phyloP scores from a whole-genome alignment of 768 basidiomycete genomes.

The Porphyrellus cyaneotinctus region DNA sequence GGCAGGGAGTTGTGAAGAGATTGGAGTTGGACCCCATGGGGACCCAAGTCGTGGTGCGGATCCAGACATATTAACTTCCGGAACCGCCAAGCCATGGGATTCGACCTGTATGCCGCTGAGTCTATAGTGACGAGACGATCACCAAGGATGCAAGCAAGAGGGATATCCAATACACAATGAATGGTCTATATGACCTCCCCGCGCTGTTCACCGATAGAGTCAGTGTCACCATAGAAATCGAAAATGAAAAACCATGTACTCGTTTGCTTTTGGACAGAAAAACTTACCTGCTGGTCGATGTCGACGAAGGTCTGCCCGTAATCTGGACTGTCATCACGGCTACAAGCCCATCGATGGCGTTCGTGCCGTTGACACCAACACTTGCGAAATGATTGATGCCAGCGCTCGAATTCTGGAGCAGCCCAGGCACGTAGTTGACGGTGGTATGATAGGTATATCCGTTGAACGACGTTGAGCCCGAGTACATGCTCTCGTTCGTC shows the following conservation, averaged over 20 bases:
- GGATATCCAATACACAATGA: conserved; percentile 8
- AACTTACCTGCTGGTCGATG: conserved; percentile 22
- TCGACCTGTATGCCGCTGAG: neutral
- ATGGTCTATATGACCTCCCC: conserved; percentile 8
- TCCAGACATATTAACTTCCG: neutral
- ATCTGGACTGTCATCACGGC: conserved; percentile 75
- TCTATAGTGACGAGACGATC: conserved; percentile 14
- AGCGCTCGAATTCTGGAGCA: conserved; percentile 63
- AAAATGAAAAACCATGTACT: too few relatives aligned
- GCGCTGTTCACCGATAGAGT: conserved; percentile 14
- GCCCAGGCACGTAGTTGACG: conserved; percentile 63
- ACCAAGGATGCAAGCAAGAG: conserved; percentile 11
- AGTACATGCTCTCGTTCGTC: conserved; percentile 53
- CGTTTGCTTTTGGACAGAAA: neutral
- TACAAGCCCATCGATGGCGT: conserved; percentile 78
- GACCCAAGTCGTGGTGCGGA: neutral
- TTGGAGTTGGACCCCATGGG: neutral
- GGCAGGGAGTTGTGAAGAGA: neutral
- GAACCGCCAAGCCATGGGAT: neutral
- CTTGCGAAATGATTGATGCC: conserved; percentile 65
- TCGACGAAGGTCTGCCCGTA: conserved; percentile 33
- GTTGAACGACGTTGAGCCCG: conserved; percentile 57
- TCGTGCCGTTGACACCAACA: conserved; percentile 49
- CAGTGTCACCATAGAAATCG: neutral
- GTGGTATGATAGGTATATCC: conserved; percentile 73